These are phyloP conservation scores for Fusarium sp. DNA, from an alignment of 2,329 filamentous ascomycete species.

Conservation along the genomic window DNA sequence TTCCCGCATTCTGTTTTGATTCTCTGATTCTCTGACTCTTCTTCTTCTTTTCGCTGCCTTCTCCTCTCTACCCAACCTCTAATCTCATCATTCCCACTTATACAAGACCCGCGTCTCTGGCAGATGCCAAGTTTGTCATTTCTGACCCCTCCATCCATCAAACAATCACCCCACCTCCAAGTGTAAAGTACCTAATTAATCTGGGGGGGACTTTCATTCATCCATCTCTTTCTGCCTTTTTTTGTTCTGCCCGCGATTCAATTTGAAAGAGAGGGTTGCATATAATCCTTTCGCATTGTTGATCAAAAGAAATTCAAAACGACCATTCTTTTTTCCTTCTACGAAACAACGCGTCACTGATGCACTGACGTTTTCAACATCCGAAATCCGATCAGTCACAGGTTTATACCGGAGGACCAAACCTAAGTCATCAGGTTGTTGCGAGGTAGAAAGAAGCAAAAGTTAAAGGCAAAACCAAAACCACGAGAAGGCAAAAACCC, in stretches of 20 bases:
- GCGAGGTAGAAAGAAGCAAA: constrained; percentile 24
- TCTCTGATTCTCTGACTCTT: neutral
- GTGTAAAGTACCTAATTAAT: constrained; percentile 7
- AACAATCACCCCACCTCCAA: constrained; percentile 28
- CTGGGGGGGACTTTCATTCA: neutral
- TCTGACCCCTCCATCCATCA: constrained; percentile 33
- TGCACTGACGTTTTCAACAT: neutral
- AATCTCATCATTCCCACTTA: constrained; percentile 6
- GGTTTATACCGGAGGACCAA: constrained; percentile 8
- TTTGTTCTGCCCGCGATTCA: neutral
- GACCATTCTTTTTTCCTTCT: neutral
- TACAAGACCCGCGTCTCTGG: constrained; percentile 26
- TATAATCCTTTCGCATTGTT: neutral
- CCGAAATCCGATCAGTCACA: constrained; percentile 26
- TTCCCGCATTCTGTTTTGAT: neutral
- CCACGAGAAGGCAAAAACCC: neutral
- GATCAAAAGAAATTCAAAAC: constrained; percentile 5
- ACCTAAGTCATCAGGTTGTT: constrained; percentile 17
- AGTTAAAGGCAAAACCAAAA: neutral
- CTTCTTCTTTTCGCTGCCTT: neutral
- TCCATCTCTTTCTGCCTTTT: neutral
- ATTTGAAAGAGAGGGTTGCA: neutral
- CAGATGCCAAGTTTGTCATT: constrained; percentile 28
- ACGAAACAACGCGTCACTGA: neutral
- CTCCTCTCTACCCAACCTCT: neutral